These are phyloP conservation scores for Aspergillus ostianus DNA, from an alignment of 495 filamentous ascomycete species.

Conservation along the genomic window DNA sequence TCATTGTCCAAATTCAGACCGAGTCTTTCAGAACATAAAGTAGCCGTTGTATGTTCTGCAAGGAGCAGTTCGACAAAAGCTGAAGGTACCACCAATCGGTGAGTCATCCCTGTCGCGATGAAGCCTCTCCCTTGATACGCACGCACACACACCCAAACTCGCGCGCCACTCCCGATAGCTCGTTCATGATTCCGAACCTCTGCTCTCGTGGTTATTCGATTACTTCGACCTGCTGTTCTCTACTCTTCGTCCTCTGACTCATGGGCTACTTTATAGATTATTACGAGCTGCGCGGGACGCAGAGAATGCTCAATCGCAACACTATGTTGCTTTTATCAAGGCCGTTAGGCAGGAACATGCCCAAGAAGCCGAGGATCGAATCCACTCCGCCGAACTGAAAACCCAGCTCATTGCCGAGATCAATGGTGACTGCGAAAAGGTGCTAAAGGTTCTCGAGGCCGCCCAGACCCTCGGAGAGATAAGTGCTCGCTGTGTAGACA, in stretches of 20 bases:
- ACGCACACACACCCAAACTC: background rate
- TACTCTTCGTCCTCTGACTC: background rate
- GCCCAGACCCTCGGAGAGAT: slow-evolving; percentile 65
- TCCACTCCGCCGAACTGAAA: slow-evolving; percentile 60
- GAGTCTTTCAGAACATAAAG: slow-evolving; percentile 61
- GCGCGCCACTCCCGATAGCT: background rate
- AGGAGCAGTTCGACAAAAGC: slow-evolving; percentile 85
- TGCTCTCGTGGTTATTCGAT: background rate
- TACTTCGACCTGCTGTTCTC: background rate
- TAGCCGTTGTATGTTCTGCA: slow-evolving; percentile 91
- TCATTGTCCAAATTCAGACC: slow-evolving; percentile 46
- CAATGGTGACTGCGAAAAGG: slow-evolving; percentile 65
- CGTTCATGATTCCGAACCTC: background rate
- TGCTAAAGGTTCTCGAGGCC: slow-evolving; percentile 59
- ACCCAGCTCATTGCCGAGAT: slow-evolving; percentile 58
- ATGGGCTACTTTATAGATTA: slow-evolving; percentile 45
- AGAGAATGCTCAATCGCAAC: slow-evolving; percentile 56
- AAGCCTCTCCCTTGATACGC: too few relatives aligned
- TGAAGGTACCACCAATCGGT: slow-evolving; percentile 94
- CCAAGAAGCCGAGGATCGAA: slow-evolving; percentile 59
- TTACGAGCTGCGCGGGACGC: slow-evolving; percentile 67
- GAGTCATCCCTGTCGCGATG: slow-evolving; percentile 42
- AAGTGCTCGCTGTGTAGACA: slow-evolving; percentile 78
- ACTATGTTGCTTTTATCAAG: slow-evolving; percentile 68
- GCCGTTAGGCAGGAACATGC: slow-evolving; percentile 75